Conservation (phyloP, 768 basidiomycete species). For the Mycena galopus region DNA sequence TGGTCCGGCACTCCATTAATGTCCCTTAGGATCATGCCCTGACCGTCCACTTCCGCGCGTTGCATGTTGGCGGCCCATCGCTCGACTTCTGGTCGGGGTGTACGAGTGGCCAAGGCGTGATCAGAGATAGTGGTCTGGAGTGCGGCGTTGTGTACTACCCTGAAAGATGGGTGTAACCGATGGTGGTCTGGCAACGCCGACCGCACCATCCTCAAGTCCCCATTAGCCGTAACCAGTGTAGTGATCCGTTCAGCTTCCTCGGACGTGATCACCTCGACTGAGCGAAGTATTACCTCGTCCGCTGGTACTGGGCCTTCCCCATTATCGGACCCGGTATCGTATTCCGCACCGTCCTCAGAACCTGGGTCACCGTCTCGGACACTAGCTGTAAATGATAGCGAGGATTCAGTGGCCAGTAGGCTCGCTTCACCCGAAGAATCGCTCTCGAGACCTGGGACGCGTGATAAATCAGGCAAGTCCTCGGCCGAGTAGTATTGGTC, state of each 20-base stretch:
- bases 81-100: background rate
- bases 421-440: too few relatives aligned
- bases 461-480: too few relatives aligned
- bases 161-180: background rate
- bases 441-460: too few relatives aligned
- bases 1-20: background rate
- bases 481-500: too few relatives aligned
- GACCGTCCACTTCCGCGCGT: background rate
- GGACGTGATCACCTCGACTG: background rate
- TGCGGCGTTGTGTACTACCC: background rate
- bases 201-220: background rate
- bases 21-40: background rate
- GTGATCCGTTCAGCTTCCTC: background rate
- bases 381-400: too few relatives aligned
- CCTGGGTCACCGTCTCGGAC: too few relatives aligned
- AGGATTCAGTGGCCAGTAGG: too few relatives aligned
- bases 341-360: too few relatives aligned
- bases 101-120: background rate
- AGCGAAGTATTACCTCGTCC: background rate
- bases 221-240: background rate
- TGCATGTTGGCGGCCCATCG: background rate
- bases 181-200: background rate
- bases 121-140: background rate
- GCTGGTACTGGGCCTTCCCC: too few relatives aligned
- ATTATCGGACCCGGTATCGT: too few relatives aligned